Base-by-base conservation (phyloP, 345 rosid genomes). In the Balakata baccata region DNA sequence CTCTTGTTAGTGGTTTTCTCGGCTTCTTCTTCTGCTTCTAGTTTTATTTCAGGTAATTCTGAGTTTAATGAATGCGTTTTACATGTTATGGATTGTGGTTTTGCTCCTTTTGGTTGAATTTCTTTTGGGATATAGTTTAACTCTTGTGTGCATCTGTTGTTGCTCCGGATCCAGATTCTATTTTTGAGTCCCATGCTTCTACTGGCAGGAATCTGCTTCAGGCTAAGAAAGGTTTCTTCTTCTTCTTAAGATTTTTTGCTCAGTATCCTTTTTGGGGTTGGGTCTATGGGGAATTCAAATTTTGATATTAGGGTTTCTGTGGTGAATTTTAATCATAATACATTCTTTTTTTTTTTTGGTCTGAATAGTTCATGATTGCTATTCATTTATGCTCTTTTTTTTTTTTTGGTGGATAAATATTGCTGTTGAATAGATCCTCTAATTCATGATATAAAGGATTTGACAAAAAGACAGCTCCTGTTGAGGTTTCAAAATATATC, bases 121-220 rank as follows among this genome's bases (percentile, higher is more conserved):
- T 23, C 49, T 51, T 70, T 49, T 45, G 14, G n/a, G 25, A 63
- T 43, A 10, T n/a, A 57, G 14, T 47, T 76, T 63, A 29, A 62
- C 41, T 70, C 16, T 4, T 16, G 47, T 20, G 39, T 66, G 7
- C 17, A 18, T 77, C 5, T 63, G 63, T 53, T 76, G 38, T 73
- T 75, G 56, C 20, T 51, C 77, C 76, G 81, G 71, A 11, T 83
- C 68, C 86, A 89, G 92, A 81, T 79, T 74, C 53, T 23, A 72
- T 82, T 74, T 85, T 88, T 16, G 75, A 80, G 74, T 87, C 84
- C 70, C 82, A 73, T 57, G 72, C 69, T 71, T 79, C 73, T 69
- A 67, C 77, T 57, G 84, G 85, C 69, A 86, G 94, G 68, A 89
- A 67, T 75, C 90, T 90, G 56, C 92, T 89, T 65, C 86, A 85